Evolutionary conservation across 805 yeast species (phyloP).

Genomic region (Suhomyces canberraensis): DNA sequence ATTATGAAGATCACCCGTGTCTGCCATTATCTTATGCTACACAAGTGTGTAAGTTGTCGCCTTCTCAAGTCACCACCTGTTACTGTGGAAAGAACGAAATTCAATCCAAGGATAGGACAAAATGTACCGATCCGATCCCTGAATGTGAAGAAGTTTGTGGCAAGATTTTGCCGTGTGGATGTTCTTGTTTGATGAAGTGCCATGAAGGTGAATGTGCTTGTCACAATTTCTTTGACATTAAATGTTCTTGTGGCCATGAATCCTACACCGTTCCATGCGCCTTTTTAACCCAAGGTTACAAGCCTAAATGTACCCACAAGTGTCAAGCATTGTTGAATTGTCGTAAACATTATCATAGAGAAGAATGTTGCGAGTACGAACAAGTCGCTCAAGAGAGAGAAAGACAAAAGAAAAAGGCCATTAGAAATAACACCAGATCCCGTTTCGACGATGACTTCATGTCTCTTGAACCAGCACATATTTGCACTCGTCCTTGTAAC

Average conservation of each 20-base stretch:
- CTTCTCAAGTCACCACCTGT: conserved; percentile 59
- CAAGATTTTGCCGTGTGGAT: conserved; percentile 69
- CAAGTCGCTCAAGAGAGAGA: conserved; percentile 55
- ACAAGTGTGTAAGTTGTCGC: conserved; percentile 58
- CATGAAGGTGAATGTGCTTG: conserved; percentile 80
- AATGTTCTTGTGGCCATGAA: conserved; percentile 62
- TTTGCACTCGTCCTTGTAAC: conserved; percentile 67
- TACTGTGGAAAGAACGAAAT: conserved; percentile 72
- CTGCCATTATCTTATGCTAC: conserved; percentile 41
- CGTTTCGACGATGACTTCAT: conserved; percentile 49
- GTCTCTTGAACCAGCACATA: conserved; percentile 67
- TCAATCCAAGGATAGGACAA: conserved; percentile 41
- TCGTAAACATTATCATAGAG: conserved; percentile 72
- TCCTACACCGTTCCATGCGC: conserved; percentile 63
- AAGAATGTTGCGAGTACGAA: conserved; percentile 68
- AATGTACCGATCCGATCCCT: conserved; percentile 78
- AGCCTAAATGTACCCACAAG: conserved; percentile 64
- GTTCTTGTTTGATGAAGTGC: conserved; percentile 62
- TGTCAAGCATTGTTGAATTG: conserved; percentile 77
- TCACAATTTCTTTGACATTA: conserved; percentile 44
- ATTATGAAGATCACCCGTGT: conserved; percentile 48
- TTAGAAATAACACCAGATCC: conserved; percentile 43
- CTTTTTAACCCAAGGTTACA: conserved; percentile 46
- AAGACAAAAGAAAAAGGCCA: conserved; percentile 48
- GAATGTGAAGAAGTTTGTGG: conserved; percentile 67